A percentile compares a stretch with the other conserved stretches of the same genome.
Conservation (phyloP, 768 basidiomycete genomes). For the Russula foetens region DNA sequence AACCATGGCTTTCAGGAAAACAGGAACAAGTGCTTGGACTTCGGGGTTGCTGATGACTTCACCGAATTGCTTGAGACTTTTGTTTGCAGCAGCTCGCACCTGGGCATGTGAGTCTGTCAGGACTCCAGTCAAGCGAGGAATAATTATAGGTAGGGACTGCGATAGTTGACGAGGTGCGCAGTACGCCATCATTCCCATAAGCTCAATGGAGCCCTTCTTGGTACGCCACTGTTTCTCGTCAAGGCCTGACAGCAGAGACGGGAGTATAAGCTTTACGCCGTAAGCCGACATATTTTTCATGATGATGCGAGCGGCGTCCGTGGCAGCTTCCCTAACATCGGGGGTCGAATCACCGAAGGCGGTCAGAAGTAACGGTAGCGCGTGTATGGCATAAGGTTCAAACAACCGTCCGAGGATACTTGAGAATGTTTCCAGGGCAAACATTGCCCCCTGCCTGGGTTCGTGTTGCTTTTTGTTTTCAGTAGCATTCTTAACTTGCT, state of each 20-base stretch:
- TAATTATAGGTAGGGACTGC: constrained; percentile 89
- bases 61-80: constrained; percentile 94
- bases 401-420: constrained; percentile 81
- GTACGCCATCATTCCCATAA: constrained; percentile 98
- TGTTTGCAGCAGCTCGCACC: constrained; percentile 87
- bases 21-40: constrained; percentile 82
- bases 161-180: constrained; percentile 94
- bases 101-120: constrained; percentile 97
- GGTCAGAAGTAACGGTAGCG: constrained; percentile 74
- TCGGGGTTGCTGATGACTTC: constrained; percentile 98
- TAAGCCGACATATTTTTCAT: constrained; percentile 94
- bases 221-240: constrained; percentile 99
- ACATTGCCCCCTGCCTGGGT: constrained; percentile 87
- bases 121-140: constrained; percentile 90
- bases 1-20: constrained; percentile 88
- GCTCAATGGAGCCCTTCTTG: constrained; percentile 94
- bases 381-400: constrained; percentile 84
- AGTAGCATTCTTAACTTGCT: constrained; percentile 59
- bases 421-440: constrained; percentile 89
- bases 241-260: constrained; percentile 78
- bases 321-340: constrained; percentile 90
- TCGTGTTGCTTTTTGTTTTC: constrained; percentile 90
- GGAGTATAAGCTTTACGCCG: constrained; percentile 92
- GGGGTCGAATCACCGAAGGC: constrained; percentile 79
- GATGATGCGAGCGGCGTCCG: constrained; percentile 87